phyloP scores from a whole-genome alignment of 2,329 filamentous ascomycete genomes.

The Penicillium sp. region DNA sequence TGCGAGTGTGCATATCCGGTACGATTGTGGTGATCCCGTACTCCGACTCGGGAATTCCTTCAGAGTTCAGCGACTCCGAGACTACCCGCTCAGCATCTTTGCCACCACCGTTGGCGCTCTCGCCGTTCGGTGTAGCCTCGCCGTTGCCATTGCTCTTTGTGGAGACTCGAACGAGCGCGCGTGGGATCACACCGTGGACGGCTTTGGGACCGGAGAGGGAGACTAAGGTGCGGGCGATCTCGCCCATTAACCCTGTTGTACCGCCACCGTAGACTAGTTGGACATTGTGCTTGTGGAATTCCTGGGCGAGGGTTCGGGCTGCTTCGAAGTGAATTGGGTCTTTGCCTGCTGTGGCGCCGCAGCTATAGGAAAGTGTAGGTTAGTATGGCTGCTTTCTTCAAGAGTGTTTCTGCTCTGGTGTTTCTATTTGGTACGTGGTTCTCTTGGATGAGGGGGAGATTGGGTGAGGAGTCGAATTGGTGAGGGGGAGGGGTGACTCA shows the following conservation, averaged over 20 bases:
- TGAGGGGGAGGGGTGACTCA: slow-evolving; percentile 37
- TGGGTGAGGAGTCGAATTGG: background rate
- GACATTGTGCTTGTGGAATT: slow-evolving; percentile 75
- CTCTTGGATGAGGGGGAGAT: background rate
- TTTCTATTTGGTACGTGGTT: background rate
- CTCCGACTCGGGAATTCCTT: slow-evolving; percentile 38
- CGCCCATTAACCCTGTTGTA: slow-evolving; percentile 93
- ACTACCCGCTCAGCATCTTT: slow-evolving; percentile 56
- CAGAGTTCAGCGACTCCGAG: slow-evolving; percentile 44
- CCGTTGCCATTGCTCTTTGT: slow-evolving; percentile 21
- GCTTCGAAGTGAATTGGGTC: slow-evolving; percentile 74
- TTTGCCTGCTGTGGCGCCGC: slow-evolving; percentile 75
- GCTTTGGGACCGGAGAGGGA: slow-evolving; percentile 74
- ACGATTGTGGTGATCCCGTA: slow-evolving; percentile 89
- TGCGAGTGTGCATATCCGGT: slow-evolving; percentile 93
- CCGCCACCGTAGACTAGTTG: slow-evolving; percentile 92
- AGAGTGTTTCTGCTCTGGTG: background rate
- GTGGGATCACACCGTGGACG: slow-evolving; percentile 93
- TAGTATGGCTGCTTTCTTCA: background rate
- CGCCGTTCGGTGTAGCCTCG: slow-evolving; percentile 46
- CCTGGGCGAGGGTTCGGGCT: slow-evolving; percentile 70
- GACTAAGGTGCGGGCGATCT: slow-evolving; percentile 83
- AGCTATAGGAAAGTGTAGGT: slow-evolving; percentile 51
- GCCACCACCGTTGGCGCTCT: slow-evolving; percentile 37
- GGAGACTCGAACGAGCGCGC: slow-evolving; percentile 77